Evolutionary conservation across 2,329 filamentous ascomycete species (phyloP).

Genomic region (Tolypocladium nubicola): DNA sequence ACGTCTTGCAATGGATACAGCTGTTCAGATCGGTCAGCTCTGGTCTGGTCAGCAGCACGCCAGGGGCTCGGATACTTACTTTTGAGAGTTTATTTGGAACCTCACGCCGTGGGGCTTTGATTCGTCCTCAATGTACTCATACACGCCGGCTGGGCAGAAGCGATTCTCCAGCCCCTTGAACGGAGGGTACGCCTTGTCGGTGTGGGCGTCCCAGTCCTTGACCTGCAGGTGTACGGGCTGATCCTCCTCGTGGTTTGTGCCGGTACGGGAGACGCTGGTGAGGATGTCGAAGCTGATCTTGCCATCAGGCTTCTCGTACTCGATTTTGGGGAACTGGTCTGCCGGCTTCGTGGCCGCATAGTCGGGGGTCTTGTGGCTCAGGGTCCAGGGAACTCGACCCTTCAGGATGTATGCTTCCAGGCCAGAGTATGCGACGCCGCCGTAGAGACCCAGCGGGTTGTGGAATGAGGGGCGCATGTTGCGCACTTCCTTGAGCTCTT

Average conservation of each 20-base stretch:
- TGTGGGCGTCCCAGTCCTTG: conserved; percentile 88
- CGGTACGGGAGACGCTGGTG: conserved; percentile 88
- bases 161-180: conserved; percentile 92
- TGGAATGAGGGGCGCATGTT: conserved; percentile 98
- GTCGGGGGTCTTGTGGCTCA: conserved; percentile 75
- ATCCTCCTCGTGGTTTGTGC: conserved; percentile 97
- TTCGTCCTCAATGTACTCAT: conserved; percentile 93
- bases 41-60: conserved; percentile 1
- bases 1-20: conserved; percentile 99
- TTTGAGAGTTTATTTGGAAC: conserved; percentile 96
- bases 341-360: conserved; percentile 70
- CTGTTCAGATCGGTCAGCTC: conserved; percentile 30
- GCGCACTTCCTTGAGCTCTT: conserved; percentile 85
- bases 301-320: conserved; percentile 93
- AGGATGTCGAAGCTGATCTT: conserved; percentile 93
- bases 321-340: conserved; percentile 74
- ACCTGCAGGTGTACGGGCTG: conserved; percentile 95
- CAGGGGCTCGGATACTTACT: conserved; percentile 50
- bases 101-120: conserved; percentile 78
- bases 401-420: conserved; percentile 82
- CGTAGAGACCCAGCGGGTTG: conserved; percentile 73
- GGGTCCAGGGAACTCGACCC: conserved; percentile 81
- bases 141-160: conserved; percentile 95
- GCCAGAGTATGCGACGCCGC: conserved; percentile 85
- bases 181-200: conserved; percentile 68